Evolutionary conservation across 2,329 filamentous ascomycete species (phyloP).

Genomic region (Xylariaceae sp.): DNA sequence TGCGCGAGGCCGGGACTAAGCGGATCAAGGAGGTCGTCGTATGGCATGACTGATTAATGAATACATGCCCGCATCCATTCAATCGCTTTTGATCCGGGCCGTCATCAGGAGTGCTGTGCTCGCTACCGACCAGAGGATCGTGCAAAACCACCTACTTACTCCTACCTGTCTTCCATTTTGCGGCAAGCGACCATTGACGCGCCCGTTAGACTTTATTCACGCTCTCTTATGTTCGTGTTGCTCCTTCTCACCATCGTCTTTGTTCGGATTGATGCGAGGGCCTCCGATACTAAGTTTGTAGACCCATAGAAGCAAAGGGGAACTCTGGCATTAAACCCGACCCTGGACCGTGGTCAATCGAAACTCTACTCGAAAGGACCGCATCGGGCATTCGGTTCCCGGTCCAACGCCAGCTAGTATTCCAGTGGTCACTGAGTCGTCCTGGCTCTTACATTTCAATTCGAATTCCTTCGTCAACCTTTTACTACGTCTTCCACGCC

Average conservation of each 20-base stretch:
- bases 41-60: slow-evolving; percentile 14
- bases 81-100: slow-evolving; percentile 10
- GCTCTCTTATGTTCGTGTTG: neutral
- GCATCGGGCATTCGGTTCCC: slow-evolving; percentile 12
- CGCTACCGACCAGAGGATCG: slow-evolving; percentile 1
- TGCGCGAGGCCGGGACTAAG: slow-evolving; percentile 8
- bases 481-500: slow-evolving; percentile 1
- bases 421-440: slow-evolving; percentile 27
- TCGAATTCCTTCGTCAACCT: slow-evolving; percentile 9
- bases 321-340: neutral
- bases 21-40: slow-evolving; percentile 8
- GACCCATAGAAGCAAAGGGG: slow-evolving; percentile 3
- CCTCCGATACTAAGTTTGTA: neutral
- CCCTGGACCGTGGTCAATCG: neutral
- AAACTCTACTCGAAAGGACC: slow-evolving; percentile 11
- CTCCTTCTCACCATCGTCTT: neutral
- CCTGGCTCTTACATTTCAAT: slow-evolving; percentile 13
- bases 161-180: slow-evolving; percentile 1
- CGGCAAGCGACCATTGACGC: slow-evolving; percentile 4
- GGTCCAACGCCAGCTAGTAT: slow-evolving; percentile 20
- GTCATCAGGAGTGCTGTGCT: slow-evolving; percentile 6
- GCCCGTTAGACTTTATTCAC: slow-evolving; percentile 1
- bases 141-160: neutral
- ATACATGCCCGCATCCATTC: slow-evolving; percentile 6
- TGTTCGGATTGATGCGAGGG: neutral